A percentile compares a stretch with the other conserved stretches of the same genome.
These are phyloP conservation scores for Saccharata proteae DNA, from an alignment of 2,329 filamentous ascomycete species.

Conservation along the genomic window DNA sequence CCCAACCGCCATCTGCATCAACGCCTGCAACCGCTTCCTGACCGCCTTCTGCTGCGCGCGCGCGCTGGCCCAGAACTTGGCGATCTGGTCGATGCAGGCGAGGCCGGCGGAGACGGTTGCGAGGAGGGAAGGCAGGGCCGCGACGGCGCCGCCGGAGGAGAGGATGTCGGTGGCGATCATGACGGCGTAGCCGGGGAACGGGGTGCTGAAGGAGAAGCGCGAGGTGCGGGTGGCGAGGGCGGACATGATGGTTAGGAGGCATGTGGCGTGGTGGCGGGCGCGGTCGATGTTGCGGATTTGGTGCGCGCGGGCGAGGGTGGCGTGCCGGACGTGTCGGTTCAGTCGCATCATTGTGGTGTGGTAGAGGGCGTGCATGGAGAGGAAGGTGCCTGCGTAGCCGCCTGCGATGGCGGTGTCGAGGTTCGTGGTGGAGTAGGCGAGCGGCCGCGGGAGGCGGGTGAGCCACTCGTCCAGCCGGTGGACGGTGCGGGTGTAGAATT, in stretches of 20 bases:
- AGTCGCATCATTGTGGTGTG: slow-evolving; percentile 52
- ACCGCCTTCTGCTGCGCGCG: slow-evolving; percentile 39
- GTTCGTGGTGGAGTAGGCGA: slow-evolving; percentile 45
- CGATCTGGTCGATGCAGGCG: slow-evolving; percentile 43
- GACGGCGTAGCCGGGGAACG: slow-evolving; percentile 50
- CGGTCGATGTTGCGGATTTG: slow-evolving; percentile 20
- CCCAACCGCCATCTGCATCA: slow-evolving; percentile 31
- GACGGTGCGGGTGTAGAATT: slow-evolving; percentile 41
- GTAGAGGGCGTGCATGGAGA: slow-evolving; percentile 56
- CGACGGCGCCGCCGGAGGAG: slow-evolving; percentile 43
- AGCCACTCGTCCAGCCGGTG: slow-evolving; percentile 48
- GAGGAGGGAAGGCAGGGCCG: slow-evolving; percentile 30
- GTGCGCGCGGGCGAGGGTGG: slow-evolving; percentile 16
- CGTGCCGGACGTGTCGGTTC: slow-evolving; percentile 42
- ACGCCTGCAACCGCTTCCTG: slow-evolving; percentile 31
- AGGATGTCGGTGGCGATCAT: slow-evolving; percentile 55
- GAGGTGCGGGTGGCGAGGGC: slow-evolving; percentile 17
- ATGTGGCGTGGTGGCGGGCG: slow-evolving; percentile 12
- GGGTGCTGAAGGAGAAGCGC: slow-evolving; percentile 38
- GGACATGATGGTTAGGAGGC: slow-evolving; percentile 24
- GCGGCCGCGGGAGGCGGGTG: slow-evolving; percentile 40
- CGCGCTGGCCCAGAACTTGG: slow-evolving; percentile 48
- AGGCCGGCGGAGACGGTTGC: slow-evolving; percentile 42
- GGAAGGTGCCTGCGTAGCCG: slow-evolving; percentile 45
- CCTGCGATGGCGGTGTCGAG: slow-evolving; percentile 42